Evolutionary conservation across 176 grass and related monocot species (phyloP), one percentile per base, ranked within the genome.

Genomic region (Thalia dealbata): DNA sequence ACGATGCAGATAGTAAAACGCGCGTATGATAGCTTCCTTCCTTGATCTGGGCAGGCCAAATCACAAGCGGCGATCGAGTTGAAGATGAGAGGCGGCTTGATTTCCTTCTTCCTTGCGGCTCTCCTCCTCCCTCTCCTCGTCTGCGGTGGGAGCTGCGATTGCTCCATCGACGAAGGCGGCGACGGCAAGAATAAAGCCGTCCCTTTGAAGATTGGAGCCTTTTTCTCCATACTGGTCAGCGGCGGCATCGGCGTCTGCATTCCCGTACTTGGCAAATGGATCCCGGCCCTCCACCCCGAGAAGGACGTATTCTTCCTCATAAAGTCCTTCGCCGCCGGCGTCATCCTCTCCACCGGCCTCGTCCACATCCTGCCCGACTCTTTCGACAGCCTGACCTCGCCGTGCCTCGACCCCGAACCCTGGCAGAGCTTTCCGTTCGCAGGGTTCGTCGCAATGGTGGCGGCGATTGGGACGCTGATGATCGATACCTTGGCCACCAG

Each of bases 401-500:
- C 48, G 48, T 72, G 48, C 48, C 70, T 72, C 11, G 2, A 10
- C 12, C 70, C 48, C 35, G 9, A 11, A 6, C 48, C 48, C 14
- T 72, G 70, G 70, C 46, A 52, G 14, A 14, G 52, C 24, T 72
- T 72, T 23, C 70, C 48, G 22, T 72, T 72, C 48, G 48, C 70
- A 1, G 48, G 46, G 25, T 72, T 72, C 70, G 50, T 12, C 0
- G 70, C 48, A 25, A 72, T 72, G 70, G 48, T 52, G 6, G 70
- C 70, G 6, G 48, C 70, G 13, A 72, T 72, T n/a, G 74, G 46
- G 45, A 91, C 92, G 1, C 76, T 96, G 32, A 55, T 87, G 32
- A 46, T 89, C 19, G 88, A 96, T 64, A 81, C 92, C 2, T 19
- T 87, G 52, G 88, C 92, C 69, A 96, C 92, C 14, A 77, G 88